Base-by-base conservation (phyloP, 2,329 filamentous ascomycete genomes). In the Diplodia seriata region DNA sequence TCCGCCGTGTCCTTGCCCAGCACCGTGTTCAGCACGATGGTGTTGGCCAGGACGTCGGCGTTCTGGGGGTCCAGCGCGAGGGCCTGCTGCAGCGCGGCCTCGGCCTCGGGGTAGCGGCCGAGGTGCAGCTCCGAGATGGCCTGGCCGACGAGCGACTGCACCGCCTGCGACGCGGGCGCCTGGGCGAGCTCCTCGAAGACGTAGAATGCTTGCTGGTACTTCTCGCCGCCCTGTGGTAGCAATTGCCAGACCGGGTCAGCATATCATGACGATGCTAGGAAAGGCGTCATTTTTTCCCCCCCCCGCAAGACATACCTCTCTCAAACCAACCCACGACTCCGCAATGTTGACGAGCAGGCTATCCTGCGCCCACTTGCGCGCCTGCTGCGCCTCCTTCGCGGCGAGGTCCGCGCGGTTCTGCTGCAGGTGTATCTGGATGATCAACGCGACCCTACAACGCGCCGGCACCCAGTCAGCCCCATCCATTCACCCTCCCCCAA, bases 121-220 rank as follows among this genome's bases (percentile, higher is more conserved):
- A 98, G 88, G 76, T 98, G 95, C 65, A 98, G 83, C 80, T 99
- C 94, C 29, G 92, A 91, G 31, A 98, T 89, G 31, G 94, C 94
- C 82, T 98, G 95, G 23, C 92, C 90, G 69, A 97, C 88, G 67
- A 97, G 86, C 20, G 88, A 91, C 72, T 89, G 85, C 64, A 90
- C 85, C 18, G 92, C 92, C 59, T 92, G 89, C 20, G 92, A 93
- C 38, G 91, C 89, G 2, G 93, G 90, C 33, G 92, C 90, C 76
- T 97, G 92, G 4, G 95, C 94, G 59, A 98, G 87, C 80, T 99
- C 95, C 81, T 98, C 94, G 76, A 93, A 98, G 70, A 98, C 94
- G 84, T 99, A 98, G 81, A 97, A 98, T 20, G 94, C 90, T 76
- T 95, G 92, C 76, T 98, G 95, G 81, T 98, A 98, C 79, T 93